Evolutionary conservation across 2,329 filamentous ascomycete species (phyloP), one percentile per base, ranked within the genome.

Genomic region (Trichoderma afroharzianum): DNA sequence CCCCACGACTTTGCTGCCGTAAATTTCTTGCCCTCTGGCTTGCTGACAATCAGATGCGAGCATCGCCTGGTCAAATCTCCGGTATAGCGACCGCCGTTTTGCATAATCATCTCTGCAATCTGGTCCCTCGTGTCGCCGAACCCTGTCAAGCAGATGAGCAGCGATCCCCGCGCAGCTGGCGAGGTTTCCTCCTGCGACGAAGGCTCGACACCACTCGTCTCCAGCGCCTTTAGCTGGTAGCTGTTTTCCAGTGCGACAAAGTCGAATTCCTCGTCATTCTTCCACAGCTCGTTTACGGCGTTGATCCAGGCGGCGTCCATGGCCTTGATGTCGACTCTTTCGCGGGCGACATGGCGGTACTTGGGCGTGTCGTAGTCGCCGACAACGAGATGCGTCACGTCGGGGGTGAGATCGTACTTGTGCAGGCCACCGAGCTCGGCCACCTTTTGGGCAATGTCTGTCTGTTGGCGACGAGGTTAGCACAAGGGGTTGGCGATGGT

Each of bases 321-420:
- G 63, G 94, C 91, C 79, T 90, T 90, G 77, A 99, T 91, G 78
- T 99, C 96, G 62, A 92, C 90, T 67, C 96, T 89, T 80, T 95
- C 92, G 78, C 91, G 93, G 68, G 95, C 96, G 77, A 98, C 95
- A 85, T 97, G 97, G 80, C 91, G 92, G 82, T 99, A 99, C 81
- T 99, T 99, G 63, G 92, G 90, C 1, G 95, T 98, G 79, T 95
- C 89, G 77, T 94, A 92, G 77, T 93, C 91, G 80, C 95, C 96
- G 73, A 97, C 93, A 74, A 99, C 88, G 61, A 99, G 90, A 83
- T 99, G 96, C 6, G 96, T 98, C 62, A 97, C 94, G 80, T 98
- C 94, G 71, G 93, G 93, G n/a, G 95, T 98, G 58, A 99, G 89
- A 80, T 99, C 95, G 81, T 94, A 92, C 77, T 93, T 94, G 85